Evolutionary conservation across 169 alveolate species (phyloP).

Genomic region (Cryptosporidium canis): DNA sequence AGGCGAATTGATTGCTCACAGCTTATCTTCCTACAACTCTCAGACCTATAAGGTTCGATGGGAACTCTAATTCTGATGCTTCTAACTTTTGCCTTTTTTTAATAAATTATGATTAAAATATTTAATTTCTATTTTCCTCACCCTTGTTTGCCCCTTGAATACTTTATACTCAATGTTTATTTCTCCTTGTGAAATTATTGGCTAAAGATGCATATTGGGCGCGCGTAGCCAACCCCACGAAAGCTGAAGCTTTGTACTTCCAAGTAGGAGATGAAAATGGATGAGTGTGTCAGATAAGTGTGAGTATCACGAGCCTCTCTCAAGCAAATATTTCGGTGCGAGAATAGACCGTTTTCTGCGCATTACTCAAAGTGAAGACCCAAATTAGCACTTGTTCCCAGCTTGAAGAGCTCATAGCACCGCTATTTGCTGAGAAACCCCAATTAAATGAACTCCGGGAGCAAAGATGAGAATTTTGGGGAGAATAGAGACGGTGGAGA

Average conservation of each 20-base stretch:
- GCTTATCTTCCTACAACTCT: not conserved
- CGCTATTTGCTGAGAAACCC: not conserved
- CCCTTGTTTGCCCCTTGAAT: not conserved
- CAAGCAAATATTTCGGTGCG: not conserved
- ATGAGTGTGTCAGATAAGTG: not conserved
- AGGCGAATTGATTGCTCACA: not conserved
- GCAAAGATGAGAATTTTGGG: not conserved
- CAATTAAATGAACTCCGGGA: not conserved
- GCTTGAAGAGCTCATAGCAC: not conserved
- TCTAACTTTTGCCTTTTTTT: not conserved
- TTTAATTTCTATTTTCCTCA: not conserved
- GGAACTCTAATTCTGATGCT: not conserved
- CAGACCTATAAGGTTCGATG: not conserved
- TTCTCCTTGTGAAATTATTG: not conserved
- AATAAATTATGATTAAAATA: not conserved
- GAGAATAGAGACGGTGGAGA: not conserved
- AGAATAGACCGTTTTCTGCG: not conserved
- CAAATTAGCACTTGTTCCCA: no score
- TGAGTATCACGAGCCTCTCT: not conserved
- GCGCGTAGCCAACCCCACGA: conserved; percentile 1
- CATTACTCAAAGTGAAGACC: not conserved
- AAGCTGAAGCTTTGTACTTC: not conserved
- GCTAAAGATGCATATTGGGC: conserved; percentile 6
- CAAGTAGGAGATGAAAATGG: not conserved
- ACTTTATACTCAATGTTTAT: not conserved